Conservation (phyloP, 106 monocot genomes). For the Dendrobium huoshanense region DNA sequence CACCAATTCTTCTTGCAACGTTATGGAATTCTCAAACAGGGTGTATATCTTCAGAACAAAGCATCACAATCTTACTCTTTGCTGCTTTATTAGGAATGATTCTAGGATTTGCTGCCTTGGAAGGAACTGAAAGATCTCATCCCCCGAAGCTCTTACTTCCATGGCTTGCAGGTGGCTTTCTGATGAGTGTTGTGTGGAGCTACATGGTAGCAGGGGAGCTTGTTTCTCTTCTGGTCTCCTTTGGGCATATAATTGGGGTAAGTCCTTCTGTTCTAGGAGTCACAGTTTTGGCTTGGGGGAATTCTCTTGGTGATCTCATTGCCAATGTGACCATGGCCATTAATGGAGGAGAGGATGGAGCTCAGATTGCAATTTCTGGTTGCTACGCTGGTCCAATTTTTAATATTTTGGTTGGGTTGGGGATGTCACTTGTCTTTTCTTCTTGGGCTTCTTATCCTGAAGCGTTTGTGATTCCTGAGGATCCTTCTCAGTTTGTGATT, state of each 20-base stretch:
- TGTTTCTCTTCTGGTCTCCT: slow-evolving; percentile 31
- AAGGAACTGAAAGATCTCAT: slow-evolving; percentile 12
- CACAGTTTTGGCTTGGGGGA: slow-evolving; percentile 54
- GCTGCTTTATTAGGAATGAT: slow-evolving; percentile 18
- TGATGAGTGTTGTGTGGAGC: slow-evolving; percentile 47
- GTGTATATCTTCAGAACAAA: neutral
- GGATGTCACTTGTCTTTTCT: slow-evolving; percentile 5
- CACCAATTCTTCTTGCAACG: slow-evolving; percentile 30
- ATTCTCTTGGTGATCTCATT: slow-evolving; percentile 48
- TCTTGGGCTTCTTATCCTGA: slow-evolving; percentile 7
- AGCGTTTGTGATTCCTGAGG: slow-evolving; percentile 8
- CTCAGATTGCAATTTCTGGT: slow-evolving; percentile 16
- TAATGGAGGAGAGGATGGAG: slow-evolving; percentile 30
- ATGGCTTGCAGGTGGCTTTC: slow-evolving; percentile 42
- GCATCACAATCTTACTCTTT: slow-evolving; percentile 19
- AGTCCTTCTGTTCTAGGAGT: slow-evolving; percentile 34
- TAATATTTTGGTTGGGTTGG: slow-evolving; percentile 15
- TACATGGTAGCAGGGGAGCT: slow-evolving; percentile 43
- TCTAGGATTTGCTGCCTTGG: slow-evolving; percentile 4
- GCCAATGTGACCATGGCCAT: slow-evolving; percentile 45
- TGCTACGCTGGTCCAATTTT: slow-evolving; percentile 21
- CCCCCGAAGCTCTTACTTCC: slow-evolving; percentile 33
- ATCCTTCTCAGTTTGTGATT: slow-evolving; percentile 12
- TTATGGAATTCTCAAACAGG: slow-evolving; percentile 22
- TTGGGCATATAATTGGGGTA: slow-evolving; percentile 26